A percentile compares a stretch with the other conserved stretches of the same genome.
phyloP scores from a whole-genome alignment of 768 basidiomycete genomes.

The Suillus clintonianus region DNA sequence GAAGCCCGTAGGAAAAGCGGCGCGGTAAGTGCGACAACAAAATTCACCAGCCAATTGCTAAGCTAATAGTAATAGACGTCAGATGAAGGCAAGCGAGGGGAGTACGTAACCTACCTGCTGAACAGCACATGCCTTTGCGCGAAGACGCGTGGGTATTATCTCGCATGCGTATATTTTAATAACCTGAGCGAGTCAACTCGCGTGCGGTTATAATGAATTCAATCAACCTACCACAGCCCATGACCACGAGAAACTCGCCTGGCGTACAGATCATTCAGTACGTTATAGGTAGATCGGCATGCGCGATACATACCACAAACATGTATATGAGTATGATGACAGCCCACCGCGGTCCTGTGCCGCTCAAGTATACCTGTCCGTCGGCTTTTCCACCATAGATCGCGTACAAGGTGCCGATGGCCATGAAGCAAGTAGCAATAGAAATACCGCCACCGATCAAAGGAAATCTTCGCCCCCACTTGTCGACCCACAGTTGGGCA shows the following conservation, averaged over 20 bases:
- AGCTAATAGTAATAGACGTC: constrained; percentile 17
- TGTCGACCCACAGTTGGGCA: constrained; percentile 41
- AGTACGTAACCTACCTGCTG: constrained; percentile 40
- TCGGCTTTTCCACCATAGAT: constrained; percentile 33
- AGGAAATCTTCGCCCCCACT: constrained; percentile 37
- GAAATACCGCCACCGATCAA: constrained; percentile 45
- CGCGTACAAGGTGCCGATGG: constrained; percentile 48
- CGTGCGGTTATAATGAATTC: background rate
- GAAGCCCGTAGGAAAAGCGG: constrained; percentile 47
- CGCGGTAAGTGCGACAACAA: constrained; percentile 45
- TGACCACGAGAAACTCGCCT: background rate
- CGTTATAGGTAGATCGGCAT: background rate
- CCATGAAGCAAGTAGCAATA: constrained; percentile 39
- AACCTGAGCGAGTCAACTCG: constrained; percentile 18
- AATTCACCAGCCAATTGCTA: constrained; percentile 39
- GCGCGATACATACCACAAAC: constrained; percentile 35
- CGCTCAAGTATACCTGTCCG: constrained; percentile 22
- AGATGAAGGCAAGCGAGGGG: background rate
- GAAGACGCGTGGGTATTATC: constrained; percentile 48
- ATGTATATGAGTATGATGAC: constrained; percentile 50
- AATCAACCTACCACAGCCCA: background rate
- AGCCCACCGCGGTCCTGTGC: constrained; percentile 33
- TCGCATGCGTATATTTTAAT: constrained; percentile 44
- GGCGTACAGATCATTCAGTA: background rate
- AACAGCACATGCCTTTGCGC: constrained; percentile 44